Evolutionary conservation across 2,329 filamentous ascomycete species (phyloP).

Genomic region (Colletotrichum sublineola): DNA sequence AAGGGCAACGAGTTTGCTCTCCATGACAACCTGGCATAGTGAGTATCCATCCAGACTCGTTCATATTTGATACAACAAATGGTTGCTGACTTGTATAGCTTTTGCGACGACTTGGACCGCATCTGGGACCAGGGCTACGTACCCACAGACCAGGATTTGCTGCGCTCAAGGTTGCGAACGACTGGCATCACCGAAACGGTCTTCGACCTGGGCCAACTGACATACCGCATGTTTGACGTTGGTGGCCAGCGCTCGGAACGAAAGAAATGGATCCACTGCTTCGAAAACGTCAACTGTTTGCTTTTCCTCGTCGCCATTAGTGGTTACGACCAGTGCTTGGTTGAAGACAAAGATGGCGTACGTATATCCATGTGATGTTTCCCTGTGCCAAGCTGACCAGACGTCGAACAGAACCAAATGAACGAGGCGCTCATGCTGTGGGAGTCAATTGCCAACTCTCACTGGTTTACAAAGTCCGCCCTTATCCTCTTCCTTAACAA

Average conservation of each 20-base stretch:
- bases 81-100: slow-evolving; percentile 65
- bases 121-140: slow-evolving; percentile 84
- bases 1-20: slow-evolving; percentile 97
- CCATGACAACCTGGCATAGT: slow-evolving; percentile 97
- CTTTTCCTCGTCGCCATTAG: slow-evolving; percentile 96
- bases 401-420: slow-evolving; percentile 80
- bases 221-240: slow-evolving; percentile 97
- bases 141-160: slow-evolving; percentile 93
- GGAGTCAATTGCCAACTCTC: slow-evolving; percentile 87
- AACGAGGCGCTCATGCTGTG: slow-evolving; percentile 90
- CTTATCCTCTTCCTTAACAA: slow-evolving; percentile 91
- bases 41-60: slow-evolving; percentile 53
- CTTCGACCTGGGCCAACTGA: slow-evolving; percentile 91
- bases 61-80: background rate
- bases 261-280: slow-evolving; percentile 98
- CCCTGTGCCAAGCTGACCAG: slow-evolving; percentile 42
- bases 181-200: slow-evolving; percentile 97
- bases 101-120: slow-evolving; percentile 83
- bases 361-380: slow-evolving; percentile 53
- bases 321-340: slow-evolving; percentile 95
- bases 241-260: slow-evolving; percentile 92
- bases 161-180: slow-evolving; percentile 89
- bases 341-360: slow-evolving; percentile 96
- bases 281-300: slow-evolving; percentile 92
- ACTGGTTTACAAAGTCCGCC: slow-evolving; percentile 86